Evolutionary conservation across 768 basidiomycete species (phyloP).

Genomic region (Pisolithus tinctorius): DNA sequence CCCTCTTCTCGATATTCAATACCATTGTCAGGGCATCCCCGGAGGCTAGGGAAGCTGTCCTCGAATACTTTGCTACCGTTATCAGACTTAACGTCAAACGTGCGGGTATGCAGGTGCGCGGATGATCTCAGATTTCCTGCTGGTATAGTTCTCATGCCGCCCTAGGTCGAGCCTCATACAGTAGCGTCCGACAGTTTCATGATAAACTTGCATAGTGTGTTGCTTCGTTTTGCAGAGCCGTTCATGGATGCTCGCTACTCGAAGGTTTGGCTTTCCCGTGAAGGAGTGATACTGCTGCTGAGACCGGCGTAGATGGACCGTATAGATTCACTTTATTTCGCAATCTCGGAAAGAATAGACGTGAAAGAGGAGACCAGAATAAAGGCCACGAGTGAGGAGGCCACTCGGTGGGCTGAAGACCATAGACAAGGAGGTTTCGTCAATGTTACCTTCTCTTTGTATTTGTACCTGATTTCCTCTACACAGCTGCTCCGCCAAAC

Average conservation of each 20-base stretch:
- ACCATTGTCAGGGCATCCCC: slow-evolving; percentile 79
- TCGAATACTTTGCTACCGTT: slow-evolving; percentile 74
- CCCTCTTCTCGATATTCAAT: slow-evolving; percentile 86
- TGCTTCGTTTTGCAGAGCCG: slow-evolving; percentile 85
- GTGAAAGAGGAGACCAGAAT: slow-evolving; percentile 89
- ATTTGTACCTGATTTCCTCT: not conserved
- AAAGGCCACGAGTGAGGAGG: slow-evolving; percentile 87
- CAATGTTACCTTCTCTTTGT: not conserved
- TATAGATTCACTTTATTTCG: slow-evolving; percentile 80
- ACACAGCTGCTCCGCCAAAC: slow-evolving; percentile 60
- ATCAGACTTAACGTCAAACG: slow-evolving; percentile 76
- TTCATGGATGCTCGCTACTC: slow-evolving; percentile 90
- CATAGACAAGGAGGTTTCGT: slow-evolving; percentile 42
- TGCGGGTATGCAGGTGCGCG: slow-evolving; percentile 78
- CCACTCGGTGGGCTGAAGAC: slow-evolving; percentile 58
- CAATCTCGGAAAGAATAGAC: slow-evolving; percentile 63
- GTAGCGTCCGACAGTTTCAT: slow-evolving; percentile 92
- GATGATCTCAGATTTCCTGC: not conserved
- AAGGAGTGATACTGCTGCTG: not conserved
- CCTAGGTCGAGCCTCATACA: slow-evolving; percentile 72
- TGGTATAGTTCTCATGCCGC: not conserved
- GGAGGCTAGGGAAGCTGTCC: slow-evolving; percentile 70
- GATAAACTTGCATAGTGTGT: slow-evolving; percentile 78
- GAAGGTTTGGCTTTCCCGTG: slow-evolving; percentile 47
- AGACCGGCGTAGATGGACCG: slow-evolving; percentile 64